Base-by-base conservation (phyloP, 2,329 filamentous ascomycete species). In the Paraconiothyrium brasiliense region DNA sequence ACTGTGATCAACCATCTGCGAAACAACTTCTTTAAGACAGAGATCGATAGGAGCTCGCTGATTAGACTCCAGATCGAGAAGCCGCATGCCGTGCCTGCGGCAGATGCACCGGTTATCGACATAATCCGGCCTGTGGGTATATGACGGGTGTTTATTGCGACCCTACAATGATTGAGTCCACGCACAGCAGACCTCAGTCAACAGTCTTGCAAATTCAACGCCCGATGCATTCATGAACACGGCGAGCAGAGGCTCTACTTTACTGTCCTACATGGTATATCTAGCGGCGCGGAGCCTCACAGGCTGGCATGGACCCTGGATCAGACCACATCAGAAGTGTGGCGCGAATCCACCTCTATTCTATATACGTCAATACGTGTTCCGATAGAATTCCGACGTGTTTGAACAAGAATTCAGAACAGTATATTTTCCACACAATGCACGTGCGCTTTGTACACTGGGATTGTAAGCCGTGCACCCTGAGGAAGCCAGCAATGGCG, bases 31-130 rank as follows among this genome's bases (percentile, higher is more conserved):
- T 77, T 81, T 44, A 65, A 55, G 11, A 58, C 60, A 58, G 63
- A 67, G 7, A 59, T 62, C 11, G 71, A 76, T 41, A 66, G 76
- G 13, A 80, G 80, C 14, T 84, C 85, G 78, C 82, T 82, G 60
- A 80, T 93, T 54, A 85, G 83, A 62, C 83, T 93, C 41, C 81
- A 82, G 27, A 79, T 93, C 55, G 88, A 89, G 77, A 93, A 93
- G 79, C 91, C 91, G 2, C 87, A 89, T 13, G 91, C 91, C 0
- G 89, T 93, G 22, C 85, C 88, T 0, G 86, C 90, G 69, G 91
- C 91, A 1, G 90, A 92, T 66, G 89, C 88, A 11, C 90, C 91
- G 0, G 83, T 85, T 4, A 87, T 93, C 6, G 89, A 92, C 74
- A 82, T 90, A 39, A 62, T 72, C 27, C 72, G 75, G 2, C 65